phyloP scores from a whole-genome alignment of 768 basidiomycete genomes.

The Suillus plorans region DNA sequence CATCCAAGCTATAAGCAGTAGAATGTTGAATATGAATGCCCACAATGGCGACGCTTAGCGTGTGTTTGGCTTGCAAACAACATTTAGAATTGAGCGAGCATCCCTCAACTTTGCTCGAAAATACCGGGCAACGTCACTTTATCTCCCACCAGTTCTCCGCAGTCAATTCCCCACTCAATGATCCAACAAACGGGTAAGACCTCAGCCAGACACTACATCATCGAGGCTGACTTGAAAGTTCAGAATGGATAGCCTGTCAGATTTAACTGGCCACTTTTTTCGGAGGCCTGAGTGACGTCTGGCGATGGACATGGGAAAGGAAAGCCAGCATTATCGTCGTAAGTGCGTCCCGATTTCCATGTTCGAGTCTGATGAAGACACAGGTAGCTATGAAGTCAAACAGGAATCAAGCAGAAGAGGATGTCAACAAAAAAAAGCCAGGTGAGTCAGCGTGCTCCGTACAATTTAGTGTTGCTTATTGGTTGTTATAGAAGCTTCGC shows the following conservation, averaged over 20 bases:
- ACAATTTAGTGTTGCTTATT: background rate
- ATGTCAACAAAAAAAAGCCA: conserved; percentile 12
- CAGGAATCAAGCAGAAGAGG: conserved; percentile 6
- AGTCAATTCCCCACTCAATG: background rate
- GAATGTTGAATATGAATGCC: no score
- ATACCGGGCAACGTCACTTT: background rate
- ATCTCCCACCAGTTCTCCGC: background rate
- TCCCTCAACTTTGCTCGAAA: background rate
- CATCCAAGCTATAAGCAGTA: no score
- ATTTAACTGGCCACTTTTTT: conserved; percentile 26
- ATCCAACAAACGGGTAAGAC: background rate
- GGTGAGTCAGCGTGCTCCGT: background rate
- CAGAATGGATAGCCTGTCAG: background rate
- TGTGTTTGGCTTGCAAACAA: no score
- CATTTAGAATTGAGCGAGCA: no score
- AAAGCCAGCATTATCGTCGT: background rate
- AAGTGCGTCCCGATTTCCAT: background rate
- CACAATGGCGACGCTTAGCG: no score
- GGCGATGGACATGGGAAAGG: conserved; percentile 18
- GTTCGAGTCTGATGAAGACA: background rate
- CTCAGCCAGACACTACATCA: background rate
- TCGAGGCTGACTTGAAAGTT: background rate
- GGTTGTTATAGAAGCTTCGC: conserved; percentile 15
- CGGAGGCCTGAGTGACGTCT: conserved; percentile 31
- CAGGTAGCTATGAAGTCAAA: conserved; percentile 11